phyloP scores from a whole-genome alignment of 2,329 filamentous ascomycete species.

The Neofusicoccum sp. region DNA sequence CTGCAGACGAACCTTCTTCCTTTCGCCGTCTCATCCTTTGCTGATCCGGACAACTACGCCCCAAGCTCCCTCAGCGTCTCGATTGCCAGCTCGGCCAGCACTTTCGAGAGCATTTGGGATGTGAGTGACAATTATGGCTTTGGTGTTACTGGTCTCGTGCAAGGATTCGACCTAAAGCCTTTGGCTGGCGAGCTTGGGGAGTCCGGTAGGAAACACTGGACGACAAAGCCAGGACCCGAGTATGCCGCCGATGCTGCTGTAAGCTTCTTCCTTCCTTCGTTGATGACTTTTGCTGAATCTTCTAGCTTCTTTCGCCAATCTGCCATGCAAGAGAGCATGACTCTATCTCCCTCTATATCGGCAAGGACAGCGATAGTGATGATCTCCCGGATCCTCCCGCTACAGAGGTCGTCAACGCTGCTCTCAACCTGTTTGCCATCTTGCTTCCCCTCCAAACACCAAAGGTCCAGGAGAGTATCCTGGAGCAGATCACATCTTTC shows the following conservation, averaged over 20 bases:
- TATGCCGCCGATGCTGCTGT: constrained; percentile 60
- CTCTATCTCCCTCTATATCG: constrained; percentile 76
- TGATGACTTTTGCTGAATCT: constrained; percentile 23
- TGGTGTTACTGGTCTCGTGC: constrained; percentile 83
- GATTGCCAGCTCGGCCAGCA: constrained; percentile 86
- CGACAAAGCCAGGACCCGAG: constrained; percentile 61
- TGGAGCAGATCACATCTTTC: constrained; percentile 92
- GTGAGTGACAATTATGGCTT: constrained; percentile 93
- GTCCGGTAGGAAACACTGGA: constrained; percentile 52
- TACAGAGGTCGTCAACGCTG: constrained; percentile 92
- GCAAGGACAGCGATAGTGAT: constrained; percentile 46
- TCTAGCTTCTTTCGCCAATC: constrained; percentile 60
- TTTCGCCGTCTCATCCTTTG: constrained; percentile 86
- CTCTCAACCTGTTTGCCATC: constrained; percentile 90
- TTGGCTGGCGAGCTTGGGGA: constrained; percentile 63
- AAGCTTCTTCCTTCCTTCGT: constrained; percentile 13
- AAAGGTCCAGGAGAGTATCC: constrained; percentile 92
- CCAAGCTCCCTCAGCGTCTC: constrained; percentile 71
- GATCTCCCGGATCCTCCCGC: constrained; percentile 74
- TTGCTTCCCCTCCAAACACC: constrained; percentile 85
- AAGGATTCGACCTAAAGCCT: constrained; percentile 71
- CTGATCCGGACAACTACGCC: constrained; percentile 86
- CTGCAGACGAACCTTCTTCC: constrained; percentile 91
- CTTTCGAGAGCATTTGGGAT: constrained; percentile 94
- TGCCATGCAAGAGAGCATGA: constrained; percentile 88